A percentile compares a stretch with the other conserved stretches of the same genome.
phyloP scores from a whole-genome alignment of 768 basidiomycete species.

The Zangia roseola region DNA sequence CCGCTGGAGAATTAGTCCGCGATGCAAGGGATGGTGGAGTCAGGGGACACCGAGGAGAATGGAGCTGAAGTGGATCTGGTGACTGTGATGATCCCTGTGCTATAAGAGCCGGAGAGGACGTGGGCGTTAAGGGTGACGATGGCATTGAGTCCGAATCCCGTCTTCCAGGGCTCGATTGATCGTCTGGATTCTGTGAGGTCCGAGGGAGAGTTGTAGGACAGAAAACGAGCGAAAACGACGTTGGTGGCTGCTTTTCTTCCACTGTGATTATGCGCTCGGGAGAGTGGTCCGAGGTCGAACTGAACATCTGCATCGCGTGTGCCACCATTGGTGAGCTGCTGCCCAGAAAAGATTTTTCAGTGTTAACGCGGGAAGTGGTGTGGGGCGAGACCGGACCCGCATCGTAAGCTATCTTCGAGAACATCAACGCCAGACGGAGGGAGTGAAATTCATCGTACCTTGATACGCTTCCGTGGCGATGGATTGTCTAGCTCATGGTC shows the following conservation, averaged over 20 bases:
- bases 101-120: constrained; percentile 13
- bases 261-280: background rate
- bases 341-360: background rate
- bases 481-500: constrained; percentile 9
- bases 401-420: constrained; percentile 20
- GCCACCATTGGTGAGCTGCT: background rate
- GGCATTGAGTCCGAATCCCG: background rate
- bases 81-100: constrained; percentile 12
- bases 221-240: constrained; percentile 13
- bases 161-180: constrained; percentile 1
- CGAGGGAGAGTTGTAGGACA: constrained; percentile 18
- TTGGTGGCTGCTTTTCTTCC: background rate
- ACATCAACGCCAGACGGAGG: constrained; percentile 9
- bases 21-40: background rate
- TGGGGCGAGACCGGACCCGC: background rate
- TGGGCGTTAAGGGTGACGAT: constrained; percentile 25
- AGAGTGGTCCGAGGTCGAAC: background rate
- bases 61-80: constrained; percentile 24
- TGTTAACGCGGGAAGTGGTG: background rate
- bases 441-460: constrained; percentile 20
- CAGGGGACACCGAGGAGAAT: constrained; percentile 5
- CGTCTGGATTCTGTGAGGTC: constrained; percentile 11
- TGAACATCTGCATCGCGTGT: background rate
- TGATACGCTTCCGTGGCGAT: constrained; percentile 40
- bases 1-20: background rate